A percentile compares a stretch with the other conserved stretches of the same genome.
phyloP scores from a whole-genome alignment of 257 asterid species.

The Solanum paucissectum region DNA sequence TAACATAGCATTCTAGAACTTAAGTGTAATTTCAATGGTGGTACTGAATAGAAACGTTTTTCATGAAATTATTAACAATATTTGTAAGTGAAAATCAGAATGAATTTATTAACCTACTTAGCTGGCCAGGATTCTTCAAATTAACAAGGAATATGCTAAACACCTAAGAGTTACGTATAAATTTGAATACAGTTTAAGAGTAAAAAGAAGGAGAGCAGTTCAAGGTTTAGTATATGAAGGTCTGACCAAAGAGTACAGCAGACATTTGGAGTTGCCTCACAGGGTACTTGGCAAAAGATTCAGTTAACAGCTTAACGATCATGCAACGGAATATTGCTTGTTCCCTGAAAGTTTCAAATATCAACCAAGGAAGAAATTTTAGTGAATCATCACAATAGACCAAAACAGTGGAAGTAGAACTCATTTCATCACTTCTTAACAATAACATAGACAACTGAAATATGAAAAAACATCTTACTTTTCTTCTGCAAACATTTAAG shows the following conservation, averaged over 20 bases:
- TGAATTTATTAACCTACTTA: neutral
- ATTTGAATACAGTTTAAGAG: neutral
- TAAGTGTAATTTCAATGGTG: neutral
- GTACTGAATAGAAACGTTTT: neutral
- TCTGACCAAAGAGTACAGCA: conserved; percentile 74
- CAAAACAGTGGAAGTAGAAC: neutral
- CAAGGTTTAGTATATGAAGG: neutral
- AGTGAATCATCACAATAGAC: neutral
- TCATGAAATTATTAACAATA: neutral
- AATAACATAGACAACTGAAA: neutral
- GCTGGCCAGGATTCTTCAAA: neutral
- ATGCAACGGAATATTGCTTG: conserved; percentile 60
- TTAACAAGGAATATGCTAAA: neutral
- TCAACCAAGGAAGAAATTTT: neutral
- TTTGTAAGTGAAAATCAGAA: neutral
- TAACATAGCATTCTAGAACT: accelerated
- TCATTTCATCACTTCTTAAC: neutral
- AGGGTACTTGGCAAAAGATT: conserved; percentile 74
- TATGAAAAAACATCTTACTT: neutral
- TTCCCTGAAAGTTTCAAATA: conserved; percentile 45
- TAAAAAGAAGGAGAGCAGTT: neutral
- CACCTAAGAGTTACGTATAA: neutral
- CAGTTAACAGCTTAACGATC: conserved; percentile 76
- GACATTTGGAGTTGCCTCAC: conserved; percentile 72
- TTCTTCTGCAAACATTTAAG: neutral